Evolutionary conservation across 192 early-diverging fungal genomes (phyloP).

Genomic region (Coemansia sp.): DNA sequence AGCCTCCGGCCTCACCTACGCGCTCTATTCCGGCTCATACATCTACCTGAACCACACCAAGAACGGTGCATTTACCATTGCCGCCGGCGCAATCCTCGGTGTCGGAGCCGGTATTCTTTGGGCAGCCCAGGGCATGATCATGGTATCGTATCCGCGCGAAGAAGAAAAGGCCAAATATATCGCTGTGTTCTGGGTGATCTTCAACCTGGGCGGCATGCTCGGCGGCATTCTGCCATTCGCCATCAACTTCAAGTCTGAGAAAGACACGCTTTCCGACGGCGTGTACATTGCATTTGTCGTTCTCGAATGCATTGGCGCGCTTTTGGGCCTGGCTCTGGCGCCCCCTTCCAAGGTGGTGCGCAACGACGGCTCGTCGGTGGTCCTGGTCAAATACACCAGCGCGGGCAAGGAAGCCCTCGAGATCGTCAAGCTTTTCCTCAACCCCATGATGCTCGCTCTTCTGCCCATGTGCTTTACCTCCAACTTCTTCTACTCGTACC

Average conservation of each 20-base stretch:
- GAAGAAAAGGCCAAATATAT: slow-evolving; percentile 79
- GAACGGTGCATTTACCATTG: slow-evolving; percentile 64
- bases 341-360: slow-evolving; percentile 65
- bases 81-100: slow-evolving; percentile 76
- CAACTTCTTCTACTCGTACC: slow-evolving; percentile 54
- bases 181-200: slow-evolving; percentile 83
- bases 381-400: slow-evolving; percentile 67
- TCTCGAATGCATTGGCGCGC: slow-evolving; percentile 67
- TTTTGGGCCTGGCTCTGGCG: slow-evolving; percentile 61
- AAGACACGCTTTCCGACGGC: slow-evolving; percentile 59
- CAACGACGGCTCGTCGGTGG: slow-evolving; percentile 67
- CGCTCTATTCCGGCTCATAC: slow-evolving; percentile 75
- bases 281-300: slow-evolving; percentile 78
- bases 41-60: slow-evolving; percentile 63
- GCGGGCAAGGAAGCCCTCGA: slow-evolving; percentile 61
- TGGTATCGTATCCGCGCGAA: slow-evolving; percentile 81
- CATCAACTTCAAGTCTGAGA: slow-evolving; percentile 60
- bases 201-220: slow-evolving; percentile 77
- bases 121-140: slow-evolving; percentile 78
- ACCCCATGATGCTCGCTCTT: slow-evolving; percentile 68
- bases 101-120: slow-evolving; percentile 74
- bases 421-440: slow-evolving; percentile 62
- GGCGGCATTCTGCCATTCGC: slow-evolving; percentile 72
- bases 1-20: slow-evolving; percentile 65
- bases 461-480: slow-evolving; percentile 71